Evolutionary conservation across 805 yeast species (phyloP).

Genomic region (Kodamaea laetipori): DNA sequence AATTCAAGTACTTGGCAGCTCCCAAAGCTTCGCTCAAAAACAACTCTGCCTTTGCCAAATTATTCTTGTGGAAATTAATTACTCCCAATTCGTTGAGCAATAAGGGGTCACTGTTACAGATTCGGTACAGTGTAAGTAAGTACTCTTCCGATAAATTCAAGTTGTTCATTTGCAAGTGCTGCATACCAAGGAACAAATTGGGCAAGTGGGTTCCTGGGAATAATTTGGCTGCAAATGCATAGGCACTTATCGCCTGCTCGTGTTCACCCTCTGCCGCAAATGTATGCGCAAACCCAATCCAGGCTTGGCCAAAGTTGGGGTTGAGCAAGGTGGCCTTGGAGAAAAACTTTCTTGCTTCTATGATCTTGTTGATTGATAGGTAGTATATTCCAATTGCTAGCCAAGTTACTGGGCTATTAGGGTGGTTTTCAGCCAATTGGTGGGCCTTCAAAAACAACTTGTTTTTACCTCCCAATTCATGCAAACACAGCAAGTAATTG

Average conservation of each 20-base stretch:
- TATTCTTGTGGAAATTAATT: conserved; percentile 74
- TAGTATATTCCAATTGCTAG: conserved; percentile 91
- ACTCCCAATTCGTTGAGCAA: conserved; percentile 92
- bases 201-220: conserved; percentile 93
- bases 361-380: conserved; percentile 65
- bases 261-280: conserved; percentile 99
- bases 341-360: conserved; percentile 85
- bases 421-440: conserved; percentile 80
- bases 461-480: conserved; percentile 82
- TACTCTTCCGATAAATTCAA: conserved; percentile 84
- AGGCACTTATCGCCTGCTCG: conserved; percentile 96
- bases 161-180: conserved; percentile 85
- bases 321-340: conserved; percentile 85
- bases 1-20: conserved; percentile 66
- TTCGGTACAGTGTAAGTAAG: conserved; percentile 67
- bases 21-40: conserved; percentile 70
- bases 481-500: conserved; percentile 76
- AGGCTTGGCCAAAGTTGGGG: conserved; percentile 91
- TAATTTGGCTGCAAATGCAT: conserved; percentile 89
- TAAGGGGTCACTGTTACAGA: conserved; percentile 85
- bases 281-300: conserved; percentile 98
- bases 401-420: conserved; percentile 85
- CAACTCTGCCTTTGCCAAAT: conserved; percentile 66
- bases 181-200: conserved; percentile 91
- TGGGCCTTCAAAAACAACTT: conserved; percentile 80